A percentile compares a stretch with the other conserved stretches of the same genome.
Conservation (phyloP, 179 eudicot species). For the Dionaea muscipula region DNA sequence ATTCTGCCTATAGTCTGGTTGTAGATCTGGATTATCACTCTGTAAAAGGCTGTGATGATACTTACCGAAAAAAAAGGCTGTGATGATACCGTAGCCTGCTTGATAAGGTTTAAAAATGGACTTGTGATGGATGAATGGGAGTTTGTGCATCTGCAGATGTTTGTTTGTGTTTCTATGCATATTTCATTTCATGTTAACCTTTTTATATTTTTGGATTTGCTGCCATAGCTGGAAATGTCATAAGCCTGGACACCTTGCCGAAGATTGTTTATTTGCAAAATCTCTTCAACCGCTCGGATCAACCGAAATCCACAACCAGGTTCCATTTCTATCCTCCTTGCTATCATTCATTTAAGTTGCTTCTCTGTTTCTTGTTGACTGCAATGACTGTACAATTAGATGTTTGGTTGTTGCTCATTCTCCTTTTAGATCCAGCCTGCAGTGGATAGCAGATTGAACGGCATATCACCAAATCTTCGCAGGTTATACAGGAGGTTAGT, state of each 20-base stretch:
- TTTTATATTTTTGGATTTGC: background rate
- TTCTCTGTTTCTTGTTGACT: background rate
- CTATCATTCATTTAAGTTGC: background rate
- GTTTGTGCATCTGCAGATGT: too few species aligned
- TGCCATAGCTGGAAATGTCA: constrained; percentile 67
- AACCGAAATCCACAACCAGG: constrained; percentile 26
- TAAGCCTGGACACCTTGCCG: constrained; percentile 78
- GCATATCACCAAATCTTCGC: constrained; percentile 47
- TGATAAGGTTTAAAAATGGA: too few species aligned
- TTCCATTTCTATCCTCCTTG: constrained; percentile 14
- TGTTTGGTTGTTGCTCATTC: background rate
- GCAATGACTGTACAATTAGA: background rate
- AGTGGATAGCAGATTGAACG: constrained; percentile 16
- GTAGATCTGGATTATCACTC: too few species aligned
- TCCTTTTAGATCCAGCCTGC: constrained; percentile 21
- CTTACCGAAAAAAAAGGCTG: too few species aligned
- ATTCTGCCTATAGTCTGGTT: too few species aligned
- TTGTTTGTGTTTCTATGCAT: too few species aligned
- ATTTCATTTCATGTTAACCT: too few species aligned
- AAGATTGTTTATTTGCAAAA: constrained; percentile 49
- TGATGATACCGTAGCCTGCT: too few species aligned
- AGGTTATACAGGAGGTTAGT: constrained; percentile 58
- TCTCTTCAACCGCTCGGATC: constrained; percentile 20
- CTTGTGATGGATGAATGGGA: too few species aligned
- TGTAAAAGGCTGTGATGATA: too few species aligned